Evolutionary conservation across 768 basidiomycete species (phyloP).

Genomic region (Tricholoma sp.): DNA sequence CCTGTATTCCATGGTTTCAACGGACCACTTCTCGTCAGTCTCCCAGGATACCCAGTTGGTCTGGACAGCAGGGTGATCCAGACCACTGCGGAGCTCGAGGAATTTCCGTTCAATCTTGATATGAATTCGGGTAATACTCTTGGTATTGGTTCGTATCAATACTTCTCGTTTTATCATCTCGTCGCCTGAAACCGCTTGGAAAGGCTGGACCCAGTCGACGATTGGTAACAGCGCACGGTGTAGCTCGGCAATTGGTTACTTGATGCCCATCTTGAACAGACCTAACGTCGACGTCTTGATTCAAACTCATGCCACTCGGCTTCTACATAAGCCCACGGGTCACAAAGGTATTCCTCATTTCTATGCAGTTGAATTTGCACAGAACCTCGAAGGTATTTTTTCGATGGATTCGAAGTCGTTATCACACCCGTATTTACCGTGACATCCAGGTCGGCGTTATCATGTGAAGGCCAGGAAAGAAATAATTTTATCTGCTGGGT

Average conservation of each 20-base stretch:
- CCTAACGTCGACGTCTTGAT: conserved; percentile 26
- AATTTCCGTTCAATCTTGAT: conserved; percentile 13
- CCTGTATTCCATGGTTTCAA: conserved; percentile 22
- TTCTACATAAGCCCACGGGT: conserved; percentile 11
- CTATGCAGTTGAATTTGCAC: conserved; percentile 7
- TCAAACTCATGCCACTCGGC: conserved; percentile 18
- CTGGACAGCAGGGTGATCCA: conserved; percentile 14
- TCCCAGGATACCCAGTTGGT: conserved; percentile 18
- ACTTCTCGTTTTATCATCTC: not conserved
- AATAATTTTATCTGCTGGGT: conserved; percentile 25
- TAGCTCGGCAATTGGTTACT: conserved; percentile 27
- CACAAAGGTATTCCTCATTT: conserved; percentile 2
- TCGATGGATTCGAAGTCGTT: not conserved
- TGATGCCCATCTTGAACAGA: conserved; percentile 21
- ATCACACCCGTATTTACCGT: not conserved
- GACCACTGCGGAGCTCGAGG: not conserved
- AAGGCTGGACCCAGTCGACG: conserved; percentile 13
- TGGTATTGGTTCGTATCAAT: conserved; percentile 21
- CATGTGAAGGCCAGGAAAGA: conserved; percentile 20
- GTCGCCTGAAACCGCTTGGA: not conserved
- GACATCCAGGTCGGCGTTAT: not conserved
- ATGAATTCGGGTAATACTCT: conserved; percentile 22
- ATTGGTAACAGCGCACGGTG: conserved; percentile 18
- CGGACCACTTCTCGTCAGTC: conserved; percentile 14
- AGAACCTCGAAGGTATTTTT: not conserved